Evolutionary conservation across 1,139 yeast genomes (phyloP).

Genomic region (Debaryomyces psychrophilus): DNA sequence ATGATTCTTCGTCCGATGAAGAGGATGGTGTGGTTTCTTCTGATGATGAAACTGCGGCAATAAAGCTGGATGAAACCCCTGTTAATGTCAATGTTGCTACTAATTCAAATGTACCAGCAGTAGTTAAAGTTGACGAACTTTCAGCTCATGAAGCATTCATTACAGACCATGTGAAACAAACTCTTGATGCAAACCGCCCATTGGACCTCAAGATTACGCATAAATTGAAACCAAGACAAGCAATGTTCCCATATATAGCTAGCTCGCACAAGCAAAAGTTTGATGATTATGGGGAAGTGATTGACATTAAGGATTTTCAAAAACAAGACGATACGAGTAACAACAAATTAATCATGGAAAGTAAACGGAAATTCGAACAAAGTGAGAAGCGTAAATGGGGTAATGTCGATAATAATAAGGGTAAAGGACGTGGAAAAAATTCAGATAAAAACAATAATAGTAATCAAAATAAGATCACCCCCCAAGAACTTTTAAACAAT

Average conservation of each 20-base stretch:
- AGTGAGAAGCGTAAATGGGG: slow-evolving; percentile 44
- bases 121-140: slow-evolving; percentile 30
- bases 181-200: slow-evolving; percentile 43
- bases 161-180: slow-evolving; percentile 41
- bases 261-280: slow-evolving; percentile 55
- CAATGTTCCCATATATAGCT: slow-evolving; percentile 74
- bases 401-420: slow-evolving; percentile 18
- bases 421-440: slow-evolving; percentile 27
- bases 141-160: slow-evolving; percentile 48
- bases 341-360: slow-evolving; percentile 38
- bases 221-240: slow-evolving; percentile 60
- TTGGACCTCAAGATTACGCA: slow-evolving; percentile 68
- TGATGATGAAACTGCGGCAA: slow-evolving; percentile 16
- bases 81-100: slow-evolving; percentile 13
- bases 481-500: slow-evolving; percentile 49
- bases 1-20: slow-evolving; percentile 35
- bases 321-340: slow-evolving; percentile 55
- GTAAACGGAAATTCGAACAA: slow-evolving; percentile 33
- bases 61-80: slow-evolving; percentile 12
- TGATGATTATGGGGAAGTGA: slow-evolving; percentile 86
- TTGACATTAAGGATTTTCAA: slow-evolving; percentile 66
- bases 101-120: slow-evolving; percentile 9
- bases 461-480: slow-evolving; percentile 39
- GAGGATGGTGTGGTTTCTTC: slow-evolving; percentile 17
- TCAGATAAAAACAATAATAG: slow-evolving; percentile 21